Base-by-base conservation (phyloP, 192 early-diverging fungal species). In the Gryganskiella cystojenkinii region DNA sequence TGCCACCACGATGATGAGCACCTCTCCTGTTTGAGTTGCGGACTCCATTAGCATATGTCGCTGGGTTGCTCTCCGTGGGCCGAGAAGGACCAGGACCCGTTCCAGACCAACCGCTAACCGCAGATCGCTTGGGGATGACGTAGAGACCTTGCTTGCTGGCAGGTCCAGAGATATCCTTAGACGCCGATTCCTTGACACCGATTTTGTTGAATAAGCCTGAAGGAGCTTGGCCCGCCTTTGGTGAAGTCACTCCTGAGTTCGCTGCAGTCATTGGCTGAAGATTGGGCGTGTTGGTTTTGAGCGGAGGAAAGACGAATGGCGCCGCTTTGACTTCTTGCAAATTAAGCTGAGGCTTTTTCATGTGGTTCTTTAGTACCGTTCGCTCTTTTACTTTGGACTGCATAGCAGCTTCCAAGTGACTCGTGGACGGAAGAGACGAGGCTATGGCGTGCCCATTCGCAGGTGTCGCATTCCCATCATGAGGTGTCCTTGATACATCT, bases 271-370 rank as follows among this genome's bases (percentile, higher is more conserved):
- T 11, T 8, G 52, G 40, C 46, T 31, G 60, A 11, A 20, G 25
- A 10, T 46, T 33, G 0, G 30, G 37, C 9, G 60, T 24, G 3
- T 28, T 27, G 10, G 61, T 43, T 34, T 78, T 78, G 59, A 78
- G 66, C 0, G 74, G 74, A 13, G 74, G 74, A 49, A 78, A 78
- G 0, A 78, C 74, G 40, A 78, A 78, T 10, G 74, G 74, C 3
- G 56, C 64, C 14, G 74, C 74, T 24, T 78, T 78, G 17, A 78
- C 74, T 13, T 78, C 74, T 47, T 69, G 74, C 31, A 78, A 30
- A 25, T 78, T 68, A 3, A 65, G 65, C 14, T 60, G 40, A 3
- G 74, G 74, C 22, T 64, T 68, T 33, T 60, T 62, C 54, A 69
- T 64, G 40, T 63, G 74, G 46, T 69, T 65, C 34, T 76, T 76